Base-by-base conservation (phyloP, 2,329 filamentous ascomycete genomes). In the Xylariaceae sp. region DNA sequence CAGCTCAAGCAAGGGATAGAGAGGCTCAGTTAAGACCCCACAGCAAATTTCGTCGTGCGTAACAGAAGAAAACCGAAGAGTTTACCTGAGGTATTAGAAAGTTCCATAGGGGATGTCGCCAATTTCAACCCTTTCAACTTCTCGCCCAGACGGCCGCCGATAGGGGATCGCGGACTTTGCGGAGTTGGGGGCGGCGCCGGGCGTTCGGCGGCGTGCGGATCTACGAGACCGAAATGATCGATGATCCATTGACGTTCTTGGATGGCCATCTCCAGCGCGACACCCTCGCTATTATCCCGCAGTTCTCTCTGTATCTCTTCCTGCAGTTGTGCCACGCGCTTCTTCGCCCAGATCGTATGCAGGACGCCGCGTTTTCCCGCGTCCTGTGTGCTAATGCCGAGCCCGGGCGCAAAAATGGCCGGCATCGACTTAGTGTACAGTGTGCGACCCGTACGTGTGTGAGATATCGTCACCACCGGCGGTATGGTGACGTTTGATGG, bases 321-420 rank as follows among this genome's bases (percentile, higher is more conserved):
- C 49, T 91, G 85, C 46, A 96, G 77, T 60, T 89, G 87, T 29
- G 86, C 84, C 20, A 96, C 76, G 42, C 92, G 81, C 72, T 90
- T 88, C 78, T 92, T 92, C 18, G 90, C 93, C 91, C 93, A 97
- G 55, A 93, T 86, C 1, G 91, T 96, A 70, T 96, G 93, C 57
- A 96, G 75, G 1, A 96, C 90, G 1, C 92, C 92, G 60, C 90
- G 89, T 66, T 87, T 87, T 6, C 90, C 90, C 0, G 86, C 83
- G 18, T 86, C 79, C 20, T 84, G 80, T 12, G 84, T 84, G 20
- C 84, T 88, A 2, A 83, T 81, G 1, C 89, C 88, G 20, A 96
- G 78, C 57, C 89, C 88, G 0, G 88, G 85, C 0, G 90, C 88
- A 68, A 93, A 96, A 63, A 96, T 93, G 29, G 92, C 92, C 0